Base-by-base conservation (phyloP, 768 basidiomycete genomes). In the Panaeolus cyanescens region DNA sequence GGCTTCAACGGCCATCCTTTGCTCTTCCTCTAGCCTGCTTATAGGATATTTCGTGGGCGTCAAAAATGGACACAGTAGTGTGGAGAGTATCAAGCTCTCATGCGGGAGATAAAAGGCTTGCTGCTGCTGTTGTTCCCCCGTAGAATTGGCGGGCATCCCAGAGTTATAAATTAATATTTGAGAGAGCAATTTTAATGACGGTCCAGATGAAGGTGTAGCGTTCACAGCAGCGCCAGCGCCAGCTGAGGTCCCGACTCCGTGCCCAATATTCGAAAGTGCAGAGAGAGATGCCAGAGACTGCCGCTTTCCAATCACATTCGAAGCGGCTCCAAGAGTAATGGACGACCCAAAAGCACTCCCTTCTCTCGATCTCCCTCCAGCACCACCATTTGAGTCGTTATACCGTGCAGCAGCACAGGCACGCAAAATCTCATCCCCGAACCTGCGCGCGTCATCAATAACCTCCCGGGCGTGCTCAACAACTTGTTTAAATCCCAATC, bases 381-480 rank as follows among this genome's bases (percentile, higher is more conserved):
- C 32, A 57, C n/a, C n/a, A n/a, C n/a, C n/a, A 37, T 63, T 66
- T 68, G 13, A 62, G 62, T 10, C 59, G 56, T 6, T 85, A 57
- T 80, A 81, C n/a, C 85, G 79, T 32, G 81, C 79, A 13, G 77
- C 71, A 75, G 80, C 81, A 66, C 85, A 89, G 2, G 86, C 81
- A 59, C 76, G 81, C 62, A 80, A 74, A 2, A 92, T 74, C 33
- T 89, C 88, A 57, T 82, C 80, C 4, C 81, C 77, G 54, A 90
- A 81, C 64, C 76, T 80, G 13, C 77, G 78, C 15, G 74, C 71
- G 54, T 86, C 83, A 40, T 86, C 83, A 0, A 77, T 72, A 37
- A 78, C 75, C 58, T 85, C 86, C 28, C 80, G 81, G 3, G 77
- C 88, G 59, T 85, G 80, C 32, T 91, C 89, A 1, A 90, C 88